These are phyloP conservation scores for Alliaria petiolata DNA, from an alignment of 345 rosid species.

Conservation along the genomic window DNA sequence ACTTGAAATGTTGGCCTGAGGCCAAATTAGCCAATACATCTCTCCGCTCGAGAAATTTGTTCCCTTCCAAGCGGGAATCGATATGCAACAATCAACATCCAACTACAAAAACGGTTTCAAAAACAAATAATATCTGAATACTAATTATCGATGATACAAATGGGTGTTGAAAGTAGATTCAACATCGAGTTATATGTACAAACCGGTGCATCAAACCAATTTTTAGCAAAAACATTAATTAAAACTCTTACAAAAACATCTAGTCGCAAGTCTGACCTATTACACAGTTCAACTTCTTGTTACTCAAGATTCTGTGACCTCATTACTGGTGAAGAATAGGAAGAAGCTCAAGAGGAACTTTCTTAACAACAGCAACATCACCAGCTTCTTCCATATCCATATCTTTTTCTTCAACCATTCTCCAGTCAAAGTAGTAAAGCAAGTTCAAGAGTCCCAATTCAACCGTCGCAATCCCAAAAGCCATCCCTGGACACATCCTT, in stretches of 20 bases:
- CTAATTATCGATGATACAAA: too few relatives aligned
- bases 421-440: constrained; percentile 23
- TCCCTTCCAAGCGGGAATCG: too few relatives aligned
- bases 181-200: not conserved
- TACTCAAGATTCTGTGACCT: not conserved
- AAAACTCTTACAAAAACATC: too few relatives aligned
- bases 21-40: too few relatives aligned
- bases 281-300: not conserved
- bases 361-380: not conserved
- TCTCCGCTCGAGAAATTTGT: too few relatives aligned
- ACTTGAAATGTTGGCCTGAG: too few relatives aligned
- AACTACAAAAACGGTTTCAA: too few relatives aligned
- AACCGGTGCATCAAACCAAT: not conserved
- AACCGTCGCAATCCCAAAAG: constrained; percentile 7
- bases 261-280: not conserved
- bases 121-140: too few relatives aligned
- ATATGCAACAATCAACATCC: too few relatives aligned
- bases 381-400: constrained; percentile 16
- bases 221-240: too few relatives aligned
- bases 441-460: constrained; percentile 19
- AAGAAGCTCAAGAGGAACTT: constrained; percentile 13
- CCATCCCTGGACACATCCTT: constrained; percentile 23
- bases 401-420: not conserved
- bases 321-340: not conserved
- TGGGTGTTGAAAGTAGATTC: not conserved